phyloP scores from a whole-genome alignment of 208 protist species.

The Leishmania tarentolae region DNA sequence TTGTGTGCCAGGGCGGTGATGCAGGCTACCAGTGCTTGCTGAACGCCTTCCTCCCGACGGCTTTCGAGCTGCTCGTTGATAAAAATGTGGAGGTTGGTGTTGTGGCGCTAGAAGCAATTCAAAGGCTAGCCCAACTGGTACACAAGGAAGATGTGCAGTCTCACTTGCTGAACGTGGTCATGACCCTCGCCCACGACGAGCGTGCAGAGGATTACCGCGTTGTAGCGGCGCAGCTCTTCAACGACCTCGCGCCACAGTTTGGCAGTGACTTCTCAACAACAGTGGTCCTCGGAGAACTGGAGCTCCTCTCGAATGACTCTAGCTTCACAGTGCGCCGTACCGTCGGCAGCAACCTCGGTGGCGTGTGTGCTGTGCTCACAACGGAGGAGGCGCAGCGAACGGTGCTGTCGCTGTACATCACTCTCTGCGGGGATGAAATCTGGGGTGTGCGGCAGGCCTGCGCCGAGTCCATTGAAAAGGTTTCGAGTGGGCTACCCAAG shows the following conservation, averaged over 20 bases:
- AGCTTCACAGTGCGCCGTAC: conserved; percentile 91
- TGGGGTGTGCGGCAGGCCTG: conserved; percentile 97
- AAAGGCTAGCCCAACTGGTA: conserved; percentile 81
- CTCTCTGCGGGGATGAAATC: conserved; percentile 94
- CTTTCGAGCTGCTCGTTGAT: conserved; percentile 94
- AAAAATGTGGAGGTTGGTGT: conserved; percentile 93
- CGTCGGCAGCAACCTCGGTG: conserved; percentile 82
- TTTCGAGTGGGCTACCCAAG: conserved; percentile 63
- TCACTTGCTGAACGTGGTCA: conserved; percentile 89
- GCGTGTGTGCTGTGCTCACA: conserved; percentile 65
- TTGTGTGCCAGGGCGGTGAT: conserved; percentile 81
- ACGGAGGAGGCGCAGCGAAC: conserved; percentile 55
- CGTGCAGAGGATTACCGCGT: conserved; percentile 95
- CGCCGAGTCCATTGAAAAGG: conserved; percentile 81
- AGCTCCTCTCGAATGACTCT: conserved; percentile 86
- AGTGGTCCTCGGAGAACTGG: conserved; percentile 83
- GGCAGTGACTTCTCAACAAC: conserved; percentile 65
- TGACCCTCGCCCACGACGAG: conserved; percentile 93
- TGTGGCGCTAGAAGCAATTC: conserved; percentile 84
- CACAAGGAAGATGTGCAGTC: conserved; percentile 83
- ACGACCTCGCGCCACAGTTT: conserved; percentile 83
- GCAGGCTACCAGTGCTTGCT: conserved; percentile 84
- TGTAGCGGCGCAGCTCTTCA: conserved; percentile 91
- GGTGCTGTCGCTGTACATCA: conserved; percentile 87
- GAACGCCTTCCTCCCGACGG: conserved; percentile 88